These are phyloP conservation scores for Colletotrichum destructivum DNA, from an alignment of 2,329 filamentous ascomycete species.

Conservation along the genomic window DNA sequence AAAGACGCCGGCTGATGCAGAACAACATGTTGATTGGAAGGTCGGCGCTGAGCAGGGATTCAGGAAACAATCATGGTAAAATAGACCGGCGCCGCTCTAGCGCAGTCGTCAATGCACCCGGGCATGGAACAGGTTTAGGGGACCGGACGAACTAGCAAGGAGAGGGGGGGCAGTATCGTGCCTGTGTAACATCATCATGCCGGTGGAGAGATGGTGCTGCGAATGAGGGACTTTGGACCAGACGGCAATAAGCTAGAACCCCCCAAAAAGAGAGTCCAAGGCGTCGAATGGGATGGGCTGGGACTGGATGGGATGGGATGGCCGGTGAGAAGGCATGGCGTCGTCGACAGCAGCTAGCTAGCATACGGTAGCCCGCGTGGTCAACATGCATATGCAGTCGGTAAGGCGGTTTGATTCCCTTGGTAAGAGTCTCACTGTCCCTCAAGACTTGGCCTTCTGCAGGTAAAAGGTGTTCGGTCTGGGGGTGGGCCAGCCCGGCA, in stretches of 20 bases:
- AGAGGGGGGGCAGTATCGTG: too few relatives aligned
- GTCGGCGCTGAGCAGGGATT: background rate
- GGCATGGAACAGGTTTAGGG: conserved; percentile 19
- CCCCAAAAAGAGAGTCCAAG: background rate
- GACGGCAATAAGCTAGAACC: background rate
- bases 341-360: background rate
- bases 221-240: background rate
- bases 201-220: background rate
- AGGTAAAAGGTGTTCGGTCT: background rate
- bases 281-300: background rate
- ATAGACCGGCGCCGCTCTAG: conserved; percentile 16
- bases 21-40: conserved; percentile 13
- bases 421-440: background rate
- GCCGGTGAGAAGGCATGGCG: conserved; percentile 21
- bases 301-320: background rate
- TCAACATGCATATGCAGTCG: conserved; percentile 1
- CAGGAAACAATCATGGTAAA: conserved; percentile 2
- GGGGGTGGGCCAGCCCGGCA: background rate
- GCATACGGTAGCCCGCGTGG: conserved; percentile 11
- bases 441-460: background rate
- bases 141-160: conserved; percentile 21
- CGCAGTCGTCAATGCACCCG: conserved; percentile 23
- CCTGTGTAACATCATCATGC: background rate
- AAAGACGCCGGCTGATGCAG: background rate
- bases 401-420: background rate